Percentiles rank a stretch among this genome's conserved stretches.
Evolutionary conservation across 2,329 filamentous ascomycete genomes (phyloP).

Genomic region (Fusarium armeniacum): DNA sequence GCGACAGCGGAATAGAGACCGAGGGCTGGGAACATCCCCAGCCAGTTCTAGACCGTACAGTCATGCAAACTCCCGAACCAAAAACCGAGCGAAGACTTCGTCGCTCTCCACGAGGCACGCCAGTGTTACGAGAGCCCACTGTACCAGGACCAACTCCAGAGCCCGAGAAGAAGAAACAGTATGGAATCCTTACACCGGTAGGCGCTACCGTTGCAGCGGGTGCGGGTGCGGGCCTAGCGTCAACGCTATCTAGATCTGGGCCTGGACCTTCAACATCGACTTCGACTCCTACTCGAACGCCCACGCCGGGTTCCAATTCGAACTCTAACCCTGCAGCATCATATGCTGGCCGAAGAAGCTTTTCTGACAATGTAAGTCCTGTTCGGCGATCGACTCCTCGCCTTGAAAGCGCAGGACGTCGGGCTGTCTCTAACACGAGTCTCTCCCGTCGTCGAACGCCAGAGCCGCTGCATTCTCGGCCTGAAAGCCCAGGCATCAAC

Average conservation of each 20-base stretch:
- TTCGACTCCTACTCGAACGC: conserved; percentile 31
- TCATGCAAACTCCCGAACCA: conserved; percentile 51
- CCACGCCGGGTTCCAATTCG: conserved; percentile 31
- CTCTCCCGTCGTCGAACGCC: conserved; percentile 66
- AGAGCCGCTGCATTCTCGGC: conserved; percentile 68
- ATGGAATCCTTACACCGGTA: conserved; percentile 48
- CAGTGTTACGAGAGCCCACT: conserved; percentile 58
- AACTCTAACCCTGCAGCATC: conserved; percentile 28
- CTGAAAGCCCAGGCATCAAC: conserved; percentile 72
- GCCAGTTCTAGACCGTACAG: conserved; percentile 39
- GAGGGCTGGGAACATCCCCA: conserved; percentile 61
- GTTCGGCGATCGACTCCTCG: conserved; percentile 44
- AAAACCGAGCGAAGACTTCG: conserved; percentile 48
- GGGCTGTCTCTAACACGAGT: conserved; percentile 68
- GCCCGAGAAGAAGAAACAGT: conserved; percentile 60
- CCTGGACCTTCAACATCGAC: conserved; percentile 27
- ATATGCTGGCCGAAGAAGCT: conserved; percentile 48
- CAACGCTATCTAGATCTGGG: conserved; percentile 30
- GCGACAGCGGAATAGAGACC: conserved; percentile 71
- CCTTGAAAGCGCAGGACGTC: conserved; percentile 52
- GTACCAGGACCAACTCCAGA: conserved; percentile 58
- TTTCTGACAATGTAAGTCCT: conserved; percentile 56
- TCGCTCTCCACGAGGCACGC: conserved; percentile 56
- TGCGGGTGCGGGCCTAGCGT: conserved; percentile 36
- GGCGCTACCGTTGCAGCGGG: conserved; percentile 31